phyloP scores from a whole-genome alignment of 306 rosid genomes.

The apple (Malus domestica) region DNA sequence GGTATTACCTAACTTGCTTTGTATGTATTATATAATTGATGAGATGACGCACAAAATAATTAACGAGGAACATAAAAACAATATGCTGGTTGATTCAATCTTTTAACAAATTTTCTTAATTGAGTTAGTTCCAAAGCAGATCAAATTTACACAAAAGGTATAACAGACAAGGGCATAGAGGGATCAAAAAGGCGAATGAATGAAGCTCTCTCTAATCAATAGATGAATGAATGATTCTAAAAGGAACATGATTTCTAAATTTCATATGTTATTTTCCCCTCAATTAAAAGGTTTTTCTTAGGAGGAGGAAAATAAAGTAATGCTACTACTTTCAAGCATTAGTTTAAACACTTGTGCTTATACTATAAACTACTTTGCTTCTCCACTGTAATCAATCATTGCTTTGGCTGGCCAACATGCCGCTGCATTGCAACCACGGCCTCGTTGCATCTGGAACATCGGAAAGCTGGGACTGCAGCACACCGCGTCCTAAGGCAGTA shows the following conservation, averaged over 20 bases:
- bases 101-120: too few relatives aligned
- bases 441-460: constrained; percentile 87
- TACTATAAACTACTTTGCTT: constrained; percentile 23
- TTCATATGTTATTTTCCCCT: constrained; percentile 12
- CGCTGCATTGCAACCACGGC: constrained; percentile 84
- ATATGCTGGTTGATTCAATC: too few relatives aligned
- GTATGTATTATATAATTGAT: too few relatives aligned
- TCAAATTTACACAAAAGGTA: neutral
- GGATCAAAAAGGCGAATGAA: constrained; percentile 11
- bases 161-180: neutral
- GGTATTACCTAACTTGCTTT: too few relatives aligned
- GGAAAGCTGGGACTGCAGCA: constrained; percentile 76
- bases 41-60: too few relatives aligned
- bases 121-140: neutral
- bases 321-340: constrained; percentile 25
- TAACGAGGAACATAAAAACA: too few relatives aligned
- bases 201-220: constrained; percentile 19
- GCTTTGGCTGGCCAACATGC: constrained; percentile 32
- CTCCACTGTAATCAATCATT: constrained; percentile 20
- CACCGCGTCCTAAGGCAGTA: constrained; percentile 95
- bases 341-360: constrained; percentile 25
- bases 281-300: constrained; percentile 19
- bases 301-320: constrained; percentile 9
- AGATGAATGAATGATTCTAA: constrained; percentile 18
- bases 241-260: constrained; percentile 2